Base-by-base conservation (phyloP, 805 yeast genomes). In the Torulaspora quercuum region DNA sequence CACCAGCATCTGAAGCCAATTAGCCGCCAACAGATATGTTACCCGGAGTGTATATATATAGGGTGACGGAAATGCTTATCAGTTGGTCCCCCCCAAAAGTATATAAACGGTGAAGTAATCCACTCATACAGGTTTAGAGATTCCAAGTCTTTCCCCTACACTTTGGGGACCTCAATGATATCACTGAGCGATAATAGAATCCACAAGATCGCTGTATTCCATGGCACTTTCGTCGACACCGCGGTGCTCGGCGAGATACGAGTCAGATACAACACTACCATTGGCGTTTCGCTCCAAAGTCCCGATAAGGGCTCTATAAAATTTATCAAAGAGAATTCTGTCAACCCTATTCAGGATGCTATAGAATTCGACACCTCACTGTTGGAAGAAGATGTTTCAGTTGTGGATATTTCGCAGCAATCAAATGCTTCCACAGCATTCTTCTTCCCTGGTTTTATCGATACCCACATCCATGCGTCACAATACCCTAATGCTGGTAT, bases 401-500 rank as follows among this genome's bases (percentile, higher is more conserved):
- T 72, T 2, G 55, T 68, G 6, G 67, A 67, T 38, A 31, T 25
- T 14, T 11, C 16, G 21, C 17, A 12, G n/a, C 13, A 25, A 13
- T 10, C 23, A 22, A 9, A 27, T 11, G 24, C 16, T 3, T 26
- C 32, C 6, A 33, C 52, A 11, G 53, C 72, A 4, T 90, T 90
- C 57, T 77, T 82, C 52, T 78, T 86, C 52, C 94, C 94, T 0
- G 94, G 94, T 0, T 84, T 84, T 49, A 63, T 84, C 4, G 94
- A 85, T 50, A 82, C 92, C 1, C 94, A 84, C 56, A 80, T 81
- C 30, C 94, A 84, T 59, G 92, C 94, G 1, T 79, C 94, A 2
- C 94, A 84, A 59, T 84, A 75, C 51, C 92, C 92, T 8, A 84
- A 84, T 56, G 68, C 71, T 31, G 92, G 94, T 7, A 77, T 92